Conservation (phyloP, 768 basidiomycete species). For the Suillus alpinus region DNA sequence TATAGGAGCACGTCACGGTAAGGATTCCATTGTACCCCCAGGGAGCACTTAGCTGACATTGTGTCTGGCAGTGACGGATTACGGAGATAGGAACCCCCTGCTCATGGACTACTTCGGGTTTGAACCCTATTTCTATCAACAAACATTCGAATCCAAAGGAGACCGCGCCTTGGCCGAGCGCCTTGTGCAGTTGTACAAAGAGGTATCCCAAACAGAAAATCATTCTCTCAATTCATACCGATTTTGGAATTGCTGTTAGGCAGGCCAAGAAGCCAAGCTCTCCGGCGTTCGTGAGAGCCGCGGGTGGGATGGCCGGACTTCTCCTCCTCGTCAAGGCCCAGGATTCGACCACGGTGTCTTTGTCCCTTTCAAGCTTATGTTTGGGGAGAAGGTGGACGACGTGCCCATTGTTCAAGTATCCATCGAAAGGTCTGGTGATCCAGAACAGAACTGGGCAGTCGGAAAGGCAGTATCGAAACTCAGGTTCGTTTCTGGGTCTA, state of each 20-base stretch:
- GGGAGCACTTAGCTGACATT: background rate
- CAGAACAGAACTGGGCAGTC: conserved; percentile 61
- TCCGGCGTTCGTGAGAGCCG: conserved; percentile 50
- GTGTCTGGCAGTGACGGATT: conserved; percentile 59
- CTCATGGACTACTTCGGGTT: conserved; percentile 78
- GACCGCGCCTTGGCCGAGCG: conserved; percentile 54
- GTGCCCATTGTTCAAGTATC: conserved; percentile 73
- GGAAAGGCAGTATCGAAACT: conserved; percentile 61
- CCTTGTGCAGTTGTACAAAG: conserved; percentile 57
- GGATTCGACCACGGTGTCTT: conserved; percentile 82
- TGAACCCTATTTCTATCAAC: conserved; percentile 50
- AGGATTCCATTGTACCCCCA: conserved; percentile 10
- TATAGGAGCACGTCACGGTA: conserved; percentile 52
- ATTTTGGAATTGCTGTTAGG: conserved; percentile 30
- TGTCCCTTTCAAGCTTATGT: conserved; percentile 77
- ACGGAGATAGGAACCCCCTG: conserved; percentile 72
- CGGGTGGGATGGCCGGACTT: conserved; percentile 66
- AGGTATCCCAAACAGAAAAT: conserved; percentile 31
- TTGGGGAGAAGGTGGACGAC: conserved; percentile 57
- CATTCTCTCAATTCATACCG: background rate
- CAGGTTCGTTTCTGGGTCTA: conserved; percentile 37
- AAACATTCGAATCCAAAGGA: conserved; percentile 68
- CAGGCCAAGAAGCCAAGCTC: conserved; percentile 51
- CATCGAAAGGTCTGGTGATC: conserved; percentile 57
- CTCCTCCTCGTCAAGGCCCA: conserved; percentile 39